phyloP scores from a whole-genome alignment of 257 asterid genomes.

The Plantago ovata region DNA sequence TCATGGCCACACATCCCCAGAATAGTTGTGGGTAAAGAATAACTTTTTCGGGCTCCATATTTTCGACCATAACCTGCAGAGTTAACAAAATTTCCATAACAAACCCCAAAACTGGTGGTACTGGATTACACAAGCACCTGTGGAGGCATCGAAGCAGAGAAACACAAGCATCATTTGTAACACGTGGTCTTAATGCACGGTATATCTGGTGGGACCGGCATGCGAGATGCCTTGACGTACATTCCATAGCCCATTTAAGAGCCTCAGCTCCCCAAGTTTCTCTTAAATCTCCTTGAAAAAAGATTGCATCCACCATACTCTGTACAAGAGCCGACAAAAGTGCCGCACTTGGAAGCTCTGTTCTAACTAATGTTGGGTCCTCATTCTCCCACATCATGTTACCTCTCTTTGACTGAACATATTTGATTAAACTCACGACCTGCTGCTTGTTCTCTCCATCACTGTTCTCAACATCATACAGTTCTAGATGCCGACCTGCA shows the following conservation, averaged over 20 bases:
- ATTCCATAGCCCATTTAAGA: slow-evolving; percentile 99
- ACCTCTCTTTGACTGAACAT: slow-evolving; percentile 95
- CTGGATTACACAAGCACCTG: slow-evolving; percentile 87
- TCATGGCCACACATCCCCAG: slow-evolving; percentile 99
- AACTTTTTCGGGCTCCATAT: slow-evolving; percentile 98
- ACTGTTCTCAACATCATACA: slow-evolving; percentile 89
- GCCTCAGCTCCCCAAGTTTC: slow-evolving; percentile 99
- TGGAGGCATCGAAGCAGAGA: slow-evolving; percentile 94
- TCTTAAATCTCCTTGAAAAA: slow-evolving; percentile 99
- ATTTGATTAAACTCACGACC: slow-evolving; percentile 91
- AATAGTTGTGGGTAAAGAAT: slow-evolving; percentile 97
- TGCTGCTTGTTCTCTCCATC: slow-evolving; percentile 99
- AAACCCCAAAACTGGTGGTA: slow-evolving; percentile 91
- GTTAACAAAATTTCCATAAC: slow-evolving; percentile 91
- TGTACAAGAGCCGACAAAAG: slow-evolving; percentile 96
- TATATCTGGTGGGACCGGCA: slow-evolving; percentile 99
- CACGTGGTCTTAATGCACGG: slow-evolving; percentile 89
- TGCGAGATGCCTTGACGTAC: slow-evolving; percentile 98
- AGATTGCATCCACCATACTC: slow-evolving; percentile 99
- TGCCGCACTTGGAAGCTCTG: slow-evolving; percentile 94
- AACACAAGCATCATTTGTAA: slow-evolving; percentile 95
- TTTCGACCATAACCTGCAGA: slow-evolving; percentile 98
- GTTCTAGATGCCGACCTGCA: slow-evolving; percentile 96
- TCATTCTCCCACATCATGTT: slow-evolving; percentile 99
- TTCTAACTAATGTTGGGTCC: slow-evolving; percentile 87